Percentiles rank a stretch among this genome's conserved stretches.
phyloP scores from a whole-genome alignment of 768 basidiomycete species.

The Pleurotus sapidus region DNA sequence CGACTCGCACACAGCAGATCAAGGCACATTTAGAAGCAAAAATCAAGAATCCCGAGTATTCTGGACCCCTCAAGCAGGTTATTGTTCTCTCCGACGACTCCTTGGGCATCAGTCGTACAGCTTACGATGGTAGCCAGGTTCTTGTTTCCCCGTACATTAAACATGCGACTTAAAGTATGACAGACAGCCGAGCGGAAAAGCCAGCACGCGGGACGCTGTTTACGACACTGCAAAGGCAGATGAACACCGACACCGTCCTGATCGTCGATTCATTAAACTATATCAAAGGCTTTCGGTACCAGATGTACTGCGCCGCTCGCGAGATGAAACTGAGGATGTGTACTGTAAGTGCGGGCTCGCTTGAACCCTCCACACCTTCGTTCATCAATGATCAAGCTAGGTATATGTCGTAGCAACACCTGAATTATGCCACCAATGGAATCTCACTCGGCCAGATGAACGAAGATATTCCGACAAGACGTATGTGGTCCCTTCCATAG shows the following conservation, averaged over 20 bases:
- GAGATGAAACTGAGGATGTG: constrained; percentile 84
- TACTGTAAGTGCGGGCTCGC: constrained; percentile 56
- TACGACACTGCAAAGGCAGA: constrained; percentile 73
- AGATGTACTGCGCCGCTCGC: constrained; percentile 93
- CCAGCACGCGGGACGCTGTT: constrained; percentile 83
- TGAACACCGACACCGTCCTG: constrained; percentile 72
- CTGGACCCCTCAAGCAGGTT: constrained; percentile 44
- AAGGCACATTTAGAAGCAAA: constrained; percentile 49
- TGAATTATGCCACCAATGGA: constrained; percentile 78
- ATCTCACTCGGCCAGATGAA: constrained; percentile 46
- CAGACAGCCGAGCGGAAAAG: constrained; percentile 84
- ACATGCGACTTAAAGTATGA: neutral
- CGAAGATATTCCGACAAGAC: constrained; percentile 65
- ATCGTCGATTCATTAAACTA: constrained; percentile 94
- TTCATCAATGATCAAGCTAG: constrained; percentile 35
- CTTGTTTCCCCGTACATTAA: neutral
- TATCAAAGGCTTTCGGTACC: constrained; percentile 98
- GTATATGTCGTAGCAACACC: constrained; percentile 73
- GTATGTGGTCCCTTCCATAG: constrained; percentile 39
- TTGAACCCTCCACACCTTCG: constrained; percentile 1
- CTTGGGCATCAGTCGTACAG: constrained; percentile 59
- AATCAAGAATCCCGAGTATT: constrained; percentile 46
- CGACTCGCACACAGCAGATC: constrained; percentile 67
- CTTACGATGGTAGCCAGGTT: constrained; percentile 65
- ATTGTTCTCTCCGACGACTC: constrained; percentile 71